Evolutionary conservation across 108 stramenopile genomes (phyloP), one percentile per base, ranked within the genome.

Genomic region (Aurantiochytrium sp.): DNA sequence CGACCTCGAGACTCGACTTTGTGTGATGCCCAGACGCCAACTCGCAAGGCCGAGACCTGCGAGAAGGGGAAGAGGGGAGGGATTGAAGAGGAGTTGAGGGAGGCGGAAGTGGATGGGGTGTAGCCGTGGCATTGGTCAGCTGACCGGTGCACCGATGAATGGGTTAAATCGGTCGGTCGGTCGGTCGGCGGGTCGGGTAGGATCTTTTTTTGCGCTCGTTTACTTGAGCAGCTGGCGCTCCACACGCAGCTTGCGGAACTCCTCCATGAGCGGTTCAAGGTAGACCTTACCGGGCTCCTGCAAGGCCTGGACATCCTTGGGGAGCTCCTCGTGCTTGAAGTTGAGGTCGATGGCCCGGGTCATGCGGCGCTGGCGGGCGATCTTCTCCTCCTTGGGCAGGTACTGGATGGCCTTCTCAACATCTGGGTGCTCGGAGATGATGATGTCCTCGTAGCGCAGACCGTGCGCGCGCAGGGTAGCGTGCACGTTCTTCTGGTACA

Each of bases 241-340:
- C 45, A 48, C 73, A 12, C 73, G 39, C 50, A 81, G 39, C 39
- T 41, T 48, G 24, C 30, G 21, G 73, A 81, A 81, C 3, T 48
- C 45, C 73, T 81, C 73, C 73, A 81, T 81, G 73, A 81, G 73
- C 21, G 73, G 73, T 6, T 6, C 73, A 81, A 81, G 73, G 73
- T 81, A 81, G 73, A 81, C 15, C 45, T 81, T 81, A 21, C 73
- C 73, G 17, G 73, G 73, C 73, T 81, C 73, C 73, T 81, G 73
- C 1, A 81, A 6, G 32, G 73, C 73, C 73, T 81, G 73, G 4
- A 81, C 39, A 6, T 81, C 73, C 45, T 81, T 81, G 39, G 73
- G 73, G 73, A 81, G 73, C 42, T 81, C 39, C 73, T 81, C 73
- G 73, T 81, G 73, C 73, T 81, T 81, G 45, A 81, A 81, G 73